phyloP scores from a whole-genome alignment of 805 yeast species.

The Ogataea siamensis region DNA sequence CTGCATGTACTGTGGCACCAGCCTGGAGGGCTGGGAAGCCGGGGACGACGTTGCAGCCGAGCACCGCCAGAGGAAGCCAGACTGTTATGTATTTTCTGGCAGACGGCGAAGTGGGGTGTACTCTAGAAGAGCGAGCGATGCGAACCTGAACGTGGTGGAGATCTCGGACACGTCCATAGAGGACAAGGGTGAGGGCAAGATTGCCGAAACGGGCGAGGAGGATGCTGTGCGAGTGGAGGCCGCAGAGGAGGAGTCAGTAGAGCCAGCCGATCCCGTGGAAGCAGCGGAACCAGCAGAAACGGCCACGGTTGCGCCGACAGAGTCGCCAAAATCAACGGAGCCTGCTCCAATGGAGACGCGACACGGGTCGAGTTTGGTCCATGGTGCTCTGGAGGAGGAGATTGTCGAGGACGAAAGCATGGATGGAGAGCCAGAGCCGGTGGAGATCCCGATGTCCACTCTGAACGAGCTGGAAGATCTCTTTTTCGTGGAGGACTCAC shows the following conservation, averaged over 20 bases:
- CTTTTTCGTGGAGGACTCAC: constrained; percentile 28
- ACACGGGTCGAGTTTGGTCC: neutral
- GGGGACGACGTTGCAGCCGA: constrained; percentile 62
- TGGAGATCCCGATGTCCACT: constrained; percentile 45
- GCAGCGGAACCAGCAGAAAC: neutral
- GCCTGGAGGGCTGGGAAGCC: constrained; percentile 70
- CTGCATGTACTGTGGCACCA: constrained; percentile 63
- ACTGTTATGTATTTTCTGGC: constrained; percentile 39
- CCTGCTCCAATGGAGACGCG: neutral
- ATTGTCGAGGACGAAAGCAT: constrained; percentile 28
- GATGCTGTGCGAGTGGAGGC: no score
- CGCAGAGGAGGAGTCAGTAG: no score
- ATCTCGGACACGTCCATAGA: constrained; percentile 13
- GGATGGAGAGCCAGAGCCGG: constrained; percentile 20
- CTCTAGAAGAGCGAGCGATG: constrained; percentile 2
- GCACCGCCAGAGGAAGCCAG: constrained; percentile 45
- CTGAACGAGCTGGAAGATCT: constrained; percentile 26
- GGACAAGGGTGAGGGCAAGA: neutral
- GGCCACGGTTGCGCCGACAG: neutral
- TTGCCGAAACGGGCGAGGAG: no score
- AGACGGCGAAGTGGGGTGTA: constrained; percentile 2
- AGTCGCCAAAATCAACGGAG: neutral
- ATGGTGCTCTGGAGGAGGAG: constrained; percentile 1
- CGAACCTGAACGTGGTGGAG: constrained; percentile 4
- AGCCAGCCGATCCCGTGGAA: neutral